Conservation (phyloP, 306 rosid species). For the Elaeagnus macrophylla region DNA sequence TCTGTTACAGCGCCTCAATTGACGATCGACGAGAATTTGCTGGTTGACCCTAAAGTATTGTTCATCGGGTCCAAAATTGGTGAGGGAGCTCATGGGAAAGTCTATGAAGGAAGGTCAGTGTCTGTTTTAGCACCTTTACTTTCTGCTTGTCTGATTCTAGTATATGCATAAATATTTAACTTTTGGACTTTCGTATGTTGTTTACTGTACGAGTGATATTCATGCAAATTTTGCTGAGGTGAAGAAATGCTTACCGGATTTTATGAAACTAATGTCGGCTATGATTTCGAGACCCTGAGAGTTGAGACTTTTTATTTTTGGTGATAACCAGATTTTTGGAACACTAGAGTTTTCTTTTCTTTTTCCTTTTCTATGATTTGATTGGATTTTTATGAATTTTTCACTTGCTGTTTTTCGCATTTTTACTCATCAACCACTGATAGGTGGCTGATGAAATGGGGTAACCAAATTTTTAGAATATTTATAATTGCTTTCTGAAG, state of each 20-base stretch:
- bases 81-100: constrained; percentile 97
- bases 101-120: constrained; percentile 96
- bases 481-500: no score
- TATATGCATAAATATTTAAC: not conserved
- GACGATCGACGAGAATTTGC: constrained; percentile 67
- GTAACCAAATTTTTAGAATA: no score
- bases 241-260: not conserved
- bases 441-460: no score
- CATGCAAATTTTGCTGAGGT: not conserved
- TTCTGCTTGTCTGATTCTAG: not conserved
- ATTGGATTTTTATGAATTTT: no score
- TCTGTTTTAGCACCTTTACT: constrained; percentile 6
- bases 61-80: constrained; percentile 85
- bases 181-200: constrained; percentile 1
- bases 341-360: no score
- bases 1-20: constrained; percentile 34
- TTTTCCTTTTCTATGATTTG: no score
- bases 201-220: not conserved
- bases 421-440: no score
- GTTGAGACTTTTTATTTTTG: not conserved
- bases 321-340: no score
- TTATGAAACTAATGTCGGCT: constrained; percentile 1
- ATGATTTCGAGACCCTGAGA: not conserved
- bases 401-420: no score
- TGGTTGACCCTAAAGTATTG: constrained; percentile 80